These are phyloP conservation scores for Colletotrichum musae DNA, from an alignment of 2,329 filamentous ascomycete genomes.

Conservation along the genomic window DNA sequence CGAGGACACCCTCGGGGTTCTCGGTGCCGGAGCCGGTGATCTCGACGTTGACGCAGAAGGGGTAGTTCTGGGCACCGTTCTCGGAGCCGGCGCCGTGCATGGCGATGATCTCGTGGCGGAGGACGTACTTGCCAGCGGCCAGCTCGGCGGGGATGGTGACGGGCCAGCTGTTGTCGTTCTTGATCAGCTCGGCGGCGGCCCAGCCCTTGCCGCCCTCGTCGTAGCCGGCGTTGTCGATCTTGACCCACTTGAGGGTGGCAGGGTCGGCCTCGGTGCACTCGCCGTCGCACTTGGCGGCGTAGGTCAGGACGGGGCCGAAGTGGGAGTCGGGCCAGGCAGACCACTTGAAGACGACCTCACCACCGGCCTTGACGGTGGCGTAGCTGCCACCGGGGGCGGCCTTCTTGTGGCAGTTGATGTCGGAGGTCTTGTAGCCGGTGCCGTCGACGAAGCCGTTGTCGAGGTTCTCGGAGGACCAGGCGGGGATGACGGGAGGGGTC, in stretches of 20 bases:
- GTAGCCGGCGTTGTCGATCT: constrained; percentile 72
- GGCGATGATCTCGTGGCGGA: constrained; percentile 68
- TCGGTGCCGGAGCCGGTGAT: constrained; percentile 58
- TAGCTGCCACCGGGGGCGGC: constrained; percentile 54
- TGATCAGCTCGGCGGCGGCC: constrained; percentile 58
- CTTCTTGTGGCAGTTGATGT: constrained; percentile 64
- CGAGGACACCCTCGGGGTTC: constrained; percentile 49
- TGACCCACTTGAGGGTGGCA: constrained; percentile 70
- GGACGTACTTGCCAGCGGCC: constrained; percentile 59
- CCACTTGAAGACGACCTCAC: constrained; percentile 58
- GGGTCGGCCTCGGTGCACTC: constrained; percentile 70
- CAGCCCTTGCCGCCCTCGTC: constrained; percentile 55
- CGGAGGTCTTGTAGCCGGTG: constrained; percentile 53
- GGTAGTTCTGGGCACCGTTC: constrained; percentile 66
- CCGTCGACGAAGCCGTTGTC: constrained; percentile 67
- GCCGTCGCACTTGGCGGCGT: constrained; percentile 72
- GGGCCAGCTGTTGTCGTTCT: constrained; percentile 51
- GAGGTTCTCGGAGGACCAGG: constrained; percentile 59
- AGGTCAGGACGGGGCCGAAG: constrained; percentile 72
- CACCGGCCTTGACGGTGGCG: constrained; percentile 56
- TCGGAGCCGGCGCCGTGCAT: constrained; percentile 59
- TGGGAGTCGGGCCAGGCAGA: constrained; percentile 59
- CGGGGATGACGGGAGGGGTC: constrained; percentile 45
- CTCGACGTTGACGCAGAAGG: constrained; percentile 65
- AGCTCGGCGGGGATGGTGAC: constrained; percentile 52